Evolutionary conservation across 257 asterid species (phyloP), one percentile per base, ranked within the genome.

Genomic region (Penstemon eatonii): DNA sequence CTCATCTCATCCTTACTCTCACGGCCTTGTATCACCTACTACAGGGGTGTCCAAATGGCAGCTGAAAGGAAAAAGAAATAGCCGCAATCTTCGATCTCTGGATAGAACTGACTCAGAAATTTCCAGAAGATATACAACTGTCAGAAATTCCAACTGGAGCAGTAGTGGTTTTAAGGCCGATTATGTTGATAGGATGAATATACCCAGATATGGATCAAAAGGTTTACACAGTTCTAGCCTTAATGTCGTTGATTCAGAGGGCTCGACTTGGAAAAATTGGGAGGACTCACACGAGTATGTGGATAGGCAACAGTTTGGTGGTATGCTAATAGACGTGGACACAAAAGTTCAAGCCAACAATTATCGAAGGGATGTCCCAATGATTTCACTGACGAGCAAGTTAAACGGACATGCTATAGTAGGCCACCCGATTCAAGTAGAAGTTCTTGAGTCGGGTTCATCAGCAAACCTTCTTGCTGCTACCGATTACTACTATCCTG

Each of bases 371-470:
- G 92, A 81, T 47, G 96, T 87, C 52, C 96, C 99, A 15, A 79
- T 94, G 78, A 89, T 89, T 75, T 94, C 96, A 19, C 56, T 94
- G 79, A 85, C 76, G 84, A 94, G 99, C 64, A 89, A 87, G 83
- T 50, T 87, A 61, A 91, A 86, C 51, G 99, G 97, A 25, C 95
- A 87, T 71, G 94, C 99, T 4, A 87, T 94, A 57, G 66, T 94
- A 36, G 99, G 99, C 59, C 96, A 94, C 56, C 97, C 96, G 5
- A 70, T 89, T 80, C 89, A 82, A 83, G 64, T 87, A n/a, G 99
- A 94, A 83, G 78, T 78, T 65, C 86, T 91, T 39, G 96, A 86
- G 77, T 83, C 75, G 66, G 84, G 85, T 56, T 81, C 75, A 33
- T 72, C 87, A 0, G 96, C 87, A 38, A 74, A 79, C 63, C 76